Evolutionary conservation across 2,329 filamentous ascomycete species (phyloP), one percentile per base, ranked within the genome.

Genomic region (Colletotrichum chlorophyti): DNA sequence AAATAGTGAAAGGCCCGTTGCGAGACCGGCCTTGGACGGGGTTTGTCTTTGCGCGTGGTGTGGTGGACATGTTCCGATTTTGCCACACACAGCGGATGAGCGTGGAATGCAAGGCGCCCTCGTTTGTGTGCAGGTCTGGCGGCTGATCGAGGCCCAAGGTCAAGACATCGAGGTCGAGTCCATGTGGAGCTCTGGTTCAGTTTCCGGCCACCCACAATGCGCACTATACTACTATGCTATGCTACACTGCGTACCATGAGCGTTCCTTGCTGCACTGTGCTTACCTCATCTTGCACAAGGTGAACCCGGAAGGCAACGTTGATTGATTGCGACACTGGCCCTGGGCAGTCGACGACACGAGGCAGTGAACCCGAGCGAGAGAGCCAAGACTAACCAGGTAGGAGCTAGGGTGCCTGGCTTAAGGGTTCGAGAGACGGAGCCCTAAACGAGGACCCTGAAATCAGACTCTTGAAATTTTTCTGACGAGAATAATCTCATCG

Each of bases 361-460:
- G 32, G 24, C 46, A 49, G 31, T 19, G 12, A 40, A 19, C 35
- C 21, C 49, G n/a, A 53, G 49, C 27, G 29, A 29, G 17, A 26
- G n/a, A 43, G 38, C 27, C 23, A 17, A 27, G 31, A 15, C 40
- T 21, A 35, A 38, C 7, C 34, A n/a, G 40, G 21, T 31, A 7
- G 40, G 6, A 31, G 40, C 47, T 55, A 55, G 46, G 57, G 43
- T 23, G 29, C n/a, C 29, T 54, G 49, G 37, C 27, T 38, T 10
- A 21, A 57, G 57, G 57, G 51, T 48, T 60, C 43, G 57, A 38
- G 32, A 50, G 37, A 19, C 42, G 21, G 51, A 59, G 52, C 57
- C 57, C 57, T 60, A 60, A n/a, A 57, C 31, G 35, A 53, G 32
- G 38, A 55, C 51, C 55, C 51, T 31, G 53, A 35, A 55, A n/a